phyloP scores from a whole-genome alignment of 306 rosid species.

The Vigna mungo region DNA sequence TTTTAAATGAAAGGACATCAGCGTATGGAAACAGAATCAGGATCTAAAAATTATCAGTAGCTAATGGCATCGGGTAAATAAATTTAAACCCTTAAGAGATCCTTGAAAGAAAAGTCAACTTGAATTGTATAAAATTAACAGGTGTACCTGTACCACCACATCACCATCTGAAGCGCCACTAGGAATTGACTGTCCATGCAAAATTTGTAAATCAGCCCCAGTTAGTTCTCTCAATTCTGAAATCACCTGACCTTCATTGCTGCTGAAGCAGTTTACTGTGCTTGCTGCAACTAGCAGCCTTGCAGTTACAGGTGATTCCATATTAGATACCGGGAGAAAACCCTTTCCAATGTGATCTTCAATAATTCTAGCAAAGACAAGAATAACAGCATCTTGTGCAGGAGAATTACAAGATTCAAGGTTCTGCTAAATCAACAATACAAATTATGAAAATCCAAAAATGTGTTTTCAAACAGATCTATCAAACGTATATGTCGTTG shows the following conservation, averaged over 20 bases:
- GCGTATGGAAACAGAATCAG: constrained; percentile 10
- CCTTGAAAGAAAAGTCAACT: not conserved
- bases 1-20: constrained; percentile 35
- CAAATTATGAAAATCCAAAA: constrained; percentile 11
- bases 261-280: constrained; percentile 46
- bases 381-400: constrained; percentile 69
- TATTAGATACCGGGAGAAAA: constrained; percentile 40
- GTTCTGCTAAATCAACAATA: constrained; percentile 54
- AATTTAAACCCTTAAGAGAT: constrained; percentile 18
- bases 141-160: constrained; percentile 60
- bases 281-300: constrained; percentile 61
- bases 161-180: constrained; percentile 47
- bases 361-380: constrained; percentile 63
- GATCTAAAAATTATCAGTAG: constrained; percentile 17
- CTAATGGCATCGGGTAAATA: constrained; percentile 10
- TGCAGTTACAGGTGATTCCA: constrained; percentile 53
- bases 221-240: constrained; percentile 58
- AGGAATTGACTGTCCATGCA: constrained; percentile 50
- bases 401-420: constrained; percentile 60
- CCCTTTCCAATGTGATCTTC: constrained; percentile 63
- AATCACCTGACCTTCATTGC: constrained; percentile 56
- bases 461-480: constrained; percentile 1
- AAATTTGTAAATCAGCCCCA: constrained; percentile 57
- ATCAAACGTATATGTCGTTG: constrained; percentile 15
- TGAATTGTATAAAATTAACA: constrained; percentile 36